A percentile compares a stretch with the other conserved stretches of the same genome.
phyloP scores from a whole-genome alignment of 208 protist species.

The Herpetomonas samuelpessoai region DNA sequence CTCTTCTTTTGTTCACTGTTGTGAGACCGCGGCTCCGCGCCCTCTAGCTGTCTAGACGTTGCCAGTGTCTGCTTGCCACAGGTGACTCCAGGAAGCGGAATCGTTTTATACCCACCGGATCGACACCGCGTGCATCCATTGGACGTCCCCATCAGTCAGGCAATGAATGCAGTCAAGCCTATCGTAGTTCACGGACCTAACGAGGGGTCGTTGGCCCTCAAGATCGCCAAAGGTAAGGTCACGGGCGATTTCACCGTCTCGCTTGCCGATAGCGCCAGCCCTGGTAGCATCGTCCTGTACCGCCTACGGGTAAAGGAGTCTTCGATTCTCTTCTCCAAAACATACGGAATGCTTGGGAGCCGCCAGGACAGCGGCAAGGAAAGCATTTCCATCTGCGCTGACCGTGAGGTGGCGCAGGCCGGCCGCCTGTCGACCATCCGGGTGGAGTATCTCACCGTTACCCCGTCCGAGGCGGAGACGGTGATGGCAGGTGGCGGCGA shows the following conservation, averaged over 20 bases:
- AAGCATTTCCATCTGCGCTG: constrained; percentile 28
- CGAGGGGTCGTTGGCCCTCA: constrained; percentile 10
- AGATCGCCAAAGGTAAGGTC: constrained; percentile 6
- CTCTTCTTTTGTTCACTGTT: no score
- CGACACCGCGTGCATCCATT: no score
- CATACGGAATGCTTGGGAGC: constrained; percentile 38
- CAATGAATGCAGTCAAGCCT: neutral
- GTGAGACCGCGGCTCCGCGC: no score
- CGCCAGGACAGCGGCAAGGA: constrained; percentile 18
- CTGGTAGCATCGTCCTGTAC: constrained; percentile 26
- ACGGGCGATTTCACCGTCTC: constrained; percentile 28
- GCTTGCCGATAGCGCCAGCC: constrained; percentile 10
- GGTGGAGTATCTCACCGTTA: constrained; percentile 42
- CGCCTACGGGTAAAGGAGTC: constrained; percentile 55
- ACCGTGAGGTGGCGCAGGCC: constrained; percentile 23
- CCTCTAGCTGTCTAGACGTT: no score
- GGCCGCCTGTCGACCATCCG: constrained; percentile 44
- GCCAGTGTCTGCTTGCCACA: no score
- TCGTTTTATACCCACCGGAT: no score
- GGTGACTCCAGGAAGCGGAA: no score
- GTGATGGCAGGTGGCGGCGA: constrained; percentile 20
- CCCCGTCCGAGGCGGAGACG: constrained; percentile 18
- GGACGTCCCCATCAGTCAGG: no score
- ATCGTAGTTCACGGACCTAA: constrained; percentile 12
- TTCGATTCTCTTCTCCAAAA: constrained; percentile 57